These are phyloP conservation scores for Capsicum baccatum DNA, from an alignment of 257 asterid genomes.

Conservation along the genomic window DNA sequence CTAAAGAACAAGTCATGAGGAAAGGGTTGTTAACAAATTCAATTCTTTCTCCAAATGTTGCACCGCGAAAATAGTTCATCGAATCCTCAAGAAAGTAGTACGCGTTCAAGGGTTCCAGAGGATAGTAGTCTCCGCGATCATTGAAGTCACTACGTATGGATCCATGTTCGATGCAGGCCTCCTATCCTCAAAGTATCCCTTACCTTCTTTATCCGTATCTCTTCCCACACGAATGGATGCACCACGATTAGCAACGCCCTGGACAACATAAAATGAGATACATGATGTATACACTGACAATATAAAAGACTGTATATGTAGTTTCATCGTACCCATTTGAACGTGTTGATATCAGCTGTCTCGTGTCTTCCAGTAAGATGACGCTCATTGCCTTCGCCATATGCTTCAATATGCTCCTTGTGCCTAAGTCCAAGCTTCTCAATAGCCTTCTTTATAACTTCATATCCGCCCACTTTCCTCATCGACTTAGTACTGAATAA, in stretches of 20 bases:
- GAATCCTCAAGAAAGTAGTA: neutral
- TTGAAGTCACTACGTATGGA: constrained; percentile 84
- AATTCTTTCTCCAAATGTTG: constrained; percentile 22
- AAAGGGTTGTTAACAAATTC: neutral
- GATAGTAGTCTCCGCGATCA: constrained; percentile 93
- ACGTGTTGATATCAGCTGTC: constrained; percentile 73
- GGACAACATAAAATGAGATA: neutral
- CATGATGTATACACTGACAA: neutral
- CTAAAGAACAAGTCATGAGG: too few relatives aligned
- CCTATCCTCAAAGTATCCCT: constrained; percentile 96
- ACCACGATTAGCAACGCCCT: constrained; percentile 84
- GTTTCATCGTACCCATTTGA: constrained; percentile 65
- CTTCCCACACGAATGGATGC: constrained; percentile 94
- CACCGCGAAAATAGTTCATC: neutral
- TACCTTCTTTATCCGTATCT: constrained; percentile 87
- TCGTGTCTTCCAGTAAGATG: constrained; percentile 96
- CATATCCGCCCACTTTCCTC: constrained; percentile 19
- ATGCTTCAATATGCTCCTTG: constrained; percentile 37
- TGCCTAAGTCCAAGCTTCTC: constrained; percentile 24
- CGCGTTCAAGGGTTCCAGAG: constrained; percentile 49
- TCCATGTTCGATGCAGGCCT: constrained; percentile 99
- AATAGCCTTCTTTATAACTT: constrained; percentile 16
- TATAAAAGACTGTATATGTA: neutral
- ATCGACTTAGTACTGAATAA: neutral
- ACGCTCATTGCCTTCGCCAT: constrained; percentile 94